phyloP scores from a whole-genome alignment of 2,329 filamentous ascomycete genomes.

The Calonectria pauciramosa region DNA sequence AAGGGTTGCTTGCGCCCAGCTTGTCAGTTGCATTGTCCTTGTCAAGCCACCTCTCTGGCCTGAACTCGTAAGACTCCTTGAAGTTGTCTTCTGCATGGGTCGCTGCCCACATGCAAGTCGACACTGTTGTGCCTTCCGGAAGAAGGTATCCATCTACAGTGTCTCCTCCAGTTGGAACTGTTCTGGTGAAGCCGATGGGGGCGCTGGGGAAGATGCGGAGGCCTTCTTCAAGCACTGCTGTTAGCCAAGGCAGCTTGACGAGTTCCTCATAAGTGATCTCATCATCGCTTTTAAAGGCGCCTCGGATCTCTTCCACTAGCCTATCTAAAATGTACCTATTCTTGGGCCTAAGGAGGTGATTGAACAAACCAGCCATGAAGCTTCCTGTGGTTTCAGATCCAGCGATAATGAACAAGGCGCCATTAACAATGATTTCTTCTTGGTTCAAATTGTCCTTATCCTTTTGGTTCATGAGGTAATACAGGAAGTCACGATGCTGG shows the following conservation, averaged over 20 bases:
- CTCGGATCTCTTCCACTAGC: slow-evolving; percentile 54
- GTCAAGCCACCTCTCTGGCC: slow-evolving; percentile 63
- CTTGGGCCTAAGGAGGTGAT: slow-evolving; percentile 51
- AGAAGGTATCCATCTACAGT: slow-evolving; percentile 18
- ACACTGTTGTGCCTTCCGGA: slow-evolving; percentile 17
- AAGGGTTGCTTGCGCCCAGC: slow-evolving; percentile 60
- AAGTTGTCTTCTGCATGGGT: slow-evolving; percentile 60
- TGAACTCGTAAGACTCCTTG: slow-evolving; percentile 58
- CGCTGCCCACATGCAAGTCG: slow-evolving; percentile 51
- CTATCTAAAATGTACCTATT: slow-evolving; percentile 42
- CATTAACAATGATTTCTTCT: slow-evolving; percentile 52
- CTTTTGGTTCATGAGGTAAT: slow-evolving; percentile 53
- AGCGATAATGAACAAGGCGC: slow-evolving; percentile 49
- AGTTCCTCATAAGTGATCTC: slow-evolving; percentile 52
- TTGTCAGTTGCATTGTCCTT: slow-evolving; percentile 56
- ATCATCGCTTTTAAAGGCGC: slow-evolving; percentile 43
- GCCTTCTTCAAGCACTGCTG: slow-evolving; percentile 57
- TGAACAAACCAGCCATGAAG: slow-evolving; percentile 46
- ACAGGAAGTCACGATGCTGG: slow-evolving; percentile 51
- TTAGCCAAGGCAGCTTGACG: slow-evolving; percentile 53
- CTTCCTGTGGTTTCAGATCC: slow-evolving; percentile 52
- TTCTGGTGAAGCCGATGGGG: slow-evolving; percentile 48
- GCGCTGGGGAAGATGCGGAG: slow-evolving; percentile 55
- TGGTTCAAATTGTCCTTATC: slow-evolving; percentile 50
- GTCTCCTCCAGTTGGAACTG: slow-evolving; percentile 45